Evolutionary conservation across 306 rosid species (phyloP), one percentile per base, ranked within the genome.

Genomic region (Glycine tomentella): DNA sequence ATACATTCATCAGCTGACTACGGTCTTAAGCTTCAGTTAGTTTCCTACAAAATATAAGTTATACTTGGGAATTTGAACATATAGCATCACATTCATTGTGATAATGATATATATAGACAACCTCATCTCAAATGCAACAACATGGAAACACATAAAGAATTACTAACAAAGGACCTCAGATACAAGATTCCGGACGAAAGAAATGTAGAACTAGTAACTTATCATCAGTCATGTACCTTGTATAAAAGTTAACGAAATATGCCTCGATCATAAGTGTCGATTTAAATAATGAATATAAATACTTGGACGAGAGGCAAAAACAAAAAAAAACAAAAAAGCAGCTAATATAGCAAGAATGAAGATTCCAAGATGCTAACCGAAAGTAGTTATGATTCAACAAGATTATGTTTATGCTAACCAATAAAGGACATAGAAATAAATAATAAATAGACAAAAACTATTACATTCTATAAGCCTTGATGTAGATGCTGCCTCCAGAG

Each of bases 401-500:
- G 71, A 77, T 3, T 12, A 83, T 42, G 45, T 49, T 58, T 14
- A 77, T 10, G 72, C n/a, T 33, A 70, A 65, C 74, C 74, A 78
- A 72, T 76, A 8, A 6, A 58, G 78, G 76, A 25, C 8, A 31
- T 49, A 20, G 20, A 61, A 49, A 75, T 7, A 67, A 53, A 40
- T 34, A 53, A 40, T 15, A 9, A 11, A 58, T 8, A 50, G 7
- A 74, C 2, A 53, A 74, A 71, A 70, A 16, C 33, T 44, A 83
- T 89, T 89, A 96, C 99, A 96, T 93, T 90, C 89, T 93, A 77
- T 80, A 72, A 83, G 93, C 99, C 81, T 77, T 88, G 95, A 96
- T 92, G 89, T 87, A 87, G 88, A 93, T 87, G 80, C 99, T 93
- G 87, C 99, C 99, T 69, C 97, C 99, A 14, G 99, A 96, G 82